Conservation (phyloP, 2,329 filamentous ascomycete species). For the Cladosporium sp. region DNA sequence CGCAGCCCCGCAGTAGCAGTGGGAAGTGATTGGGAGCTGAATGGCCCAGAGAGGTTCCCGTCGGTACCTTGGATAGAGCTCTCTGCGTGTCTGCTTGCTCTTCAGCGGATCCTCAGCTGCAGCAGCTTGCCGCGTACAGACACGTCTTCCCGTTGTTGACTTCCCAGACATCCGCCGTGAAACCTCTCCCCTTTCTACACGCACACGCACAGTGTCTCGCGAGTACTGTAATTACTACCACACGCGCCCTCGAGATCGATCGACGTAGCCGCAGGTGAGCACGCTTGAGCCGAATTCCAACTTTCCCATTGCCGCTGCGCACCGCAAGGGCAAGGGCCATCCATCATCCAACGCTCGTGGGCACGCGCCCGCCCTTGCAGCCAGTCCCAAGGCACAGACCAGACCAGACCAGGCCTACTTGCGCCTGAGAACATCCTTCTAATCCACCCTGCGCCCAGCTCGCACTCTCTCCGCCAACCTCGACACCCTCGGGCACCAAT, state of each 20-base stretch:
- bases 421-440: constrained; percentile 11
- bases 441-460: constrained; percentile 7
- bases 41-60: background rate
- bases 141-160: constrained; percentile 6
- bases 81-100: background rate
- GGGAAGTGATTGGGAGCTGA: background rate
- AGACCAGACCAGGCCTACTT: too few relatives aligned
- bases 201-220: background rate
- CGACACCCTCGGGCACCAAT: background rate
- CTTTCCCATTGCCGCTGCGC: background rate
- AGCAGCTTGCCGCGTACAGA: constrained; percentile 2
- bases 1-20: background rate
- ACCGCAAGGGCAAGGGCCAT: constrained; percentile 3
- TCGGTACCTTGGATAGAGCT: background rate
- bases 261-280: background rate
- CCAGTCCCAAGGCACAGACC: constrained; percentile 3
- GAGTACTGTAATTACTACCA: background rate
- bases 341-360: background rate
- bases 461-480: background rate
- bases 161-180: constrained; percentile 2
- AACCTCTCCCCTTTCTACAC: background rate
- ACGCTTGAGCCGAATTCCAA: background rate
- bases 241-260: constrained; percentile 2
- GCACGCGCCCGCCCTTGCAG: constrained; percentile 13
- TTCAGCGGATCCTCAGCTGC: background rate